Evolutionary conservation across 129 eudicot species (phyloP).

Genomic region (Tagetes patula): DNA sequence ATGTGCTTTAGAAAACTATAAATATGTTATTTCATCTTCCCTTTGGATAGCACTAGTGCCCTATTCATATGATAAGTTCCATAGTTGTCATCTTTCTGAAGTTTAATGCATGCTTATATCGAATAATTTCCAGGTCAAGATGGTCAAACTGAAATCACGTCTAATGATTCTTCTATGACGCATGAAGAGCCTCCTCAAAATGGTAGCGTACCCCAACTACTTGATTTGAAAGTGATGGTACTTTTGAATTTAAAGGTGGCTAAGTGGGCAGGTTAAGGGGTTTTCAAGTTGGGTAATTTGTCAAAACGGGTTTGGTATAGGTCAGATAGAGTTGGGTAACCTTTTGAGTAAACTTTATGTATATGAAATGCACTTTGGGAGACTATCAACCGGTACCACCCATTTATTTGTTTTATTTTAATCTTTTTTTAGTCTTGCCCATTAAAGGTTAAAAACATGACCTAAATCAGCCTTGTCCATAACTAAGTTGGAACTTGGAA

Average conservation of each 20-base stretch:
- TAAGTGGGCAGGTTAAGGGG: not conserved
- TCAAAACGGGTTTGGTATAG: not conserved
- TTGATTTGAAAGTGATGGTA: not conserved
- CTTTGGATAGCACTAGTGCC: not conserved
- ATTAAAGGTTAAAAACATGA: not conserved
- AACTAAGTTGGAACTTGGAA: not conserved
- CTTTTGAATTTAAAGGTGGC: not conserved
- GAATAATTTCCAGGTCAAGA: constrained; percentile 31
- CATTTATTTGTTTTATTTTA: not conserved
- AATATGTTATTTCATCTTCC: not conserved
- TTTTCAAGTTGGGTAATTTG: not conserved
- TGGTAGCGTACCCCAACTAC: constrained; percentile 23
- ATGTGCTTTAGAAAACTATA: not conserved
- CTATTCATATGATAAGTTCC: not conserved
- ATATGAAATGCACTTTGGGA: constrained; percentile 4
- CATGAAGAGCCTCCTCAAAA: constrained; percentile 27
- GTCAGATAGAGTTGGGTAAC: not conserved
- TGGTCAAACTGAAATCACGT: constrained; percentile 25
- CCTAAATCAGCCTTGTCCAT: not conserved
- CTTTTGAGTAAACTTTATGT: not conserved
- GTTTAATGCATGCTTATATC: constrained; percentile 21
- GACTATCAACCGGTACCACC: not conserved
- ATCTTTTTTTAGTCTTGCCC: not conserved
- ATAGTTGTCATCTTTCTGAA: not conserved
- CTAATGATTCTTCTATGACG: constrained; percentile 19